Evolutionary conservation across 2,329 filamentous ascomycete genomes (phyloP), one percentile per base, ranked within the genome.

Genomic region (Polytolypa hystricis): DNA sequence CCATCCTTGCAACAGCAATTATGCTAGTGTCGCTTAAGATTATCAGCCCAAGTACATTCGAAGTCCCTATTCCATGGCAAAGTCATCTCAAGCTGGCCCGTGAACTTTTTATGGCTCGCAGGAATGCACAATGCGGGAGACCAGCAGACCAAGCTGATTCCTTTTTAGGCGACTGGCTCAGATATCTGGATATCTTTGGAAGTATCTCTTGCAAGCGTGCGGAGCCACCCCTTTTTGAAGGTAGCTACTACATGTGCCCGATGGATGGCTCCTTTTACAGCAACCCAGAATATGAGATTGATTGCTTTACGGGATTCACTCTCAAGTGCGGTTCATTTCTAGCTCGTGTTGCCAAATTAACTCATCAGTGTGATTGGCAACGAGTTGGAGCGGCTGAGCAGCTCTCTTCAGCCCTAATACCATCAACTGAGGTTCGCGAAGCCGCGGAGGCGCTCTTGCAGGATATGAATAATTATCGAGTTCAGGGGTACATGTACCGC

Each of bases 1-100:
- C 75, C 11, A 83, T 81, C 37, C 67, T 93, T 2, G 83, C 84
- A 0, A 84, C 83, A 0, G 81, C 84, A 5, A 86, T 93, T 43
- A 86, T 91, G 81, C 71, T 93, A 30, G 75, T 83, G 1, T 87
- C 83, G 1, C 66, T 91, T 14, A 83, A 91, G 51, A 89, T 91
- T 39, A 79, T 91, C 33, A 85, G 81, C 0, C 84, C 84, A 0
- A 80, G 79, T 39, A 81, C 81, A 0, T 89, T 91, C 51, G 83
- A 81, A 37, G 78, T 84, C n/a, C 70, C 75, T 1, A 81, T 89
- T 36, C 72, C 81, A 1, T 93, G 84, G 84, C 82, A 86, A 52
- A 74, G 72, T 35, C 84, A 93, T 56, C 69, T 93, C 1, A 74
- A 75, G 38, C 73, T 85, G 36, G 84, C 84, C 1, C 74, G 84